Evolutionary conservation across 495 filamentous ascomycete species (phyloP), one percentile per base, ranked within the genome.

Genomic region (Penicillium ochrochloron): DNA sequence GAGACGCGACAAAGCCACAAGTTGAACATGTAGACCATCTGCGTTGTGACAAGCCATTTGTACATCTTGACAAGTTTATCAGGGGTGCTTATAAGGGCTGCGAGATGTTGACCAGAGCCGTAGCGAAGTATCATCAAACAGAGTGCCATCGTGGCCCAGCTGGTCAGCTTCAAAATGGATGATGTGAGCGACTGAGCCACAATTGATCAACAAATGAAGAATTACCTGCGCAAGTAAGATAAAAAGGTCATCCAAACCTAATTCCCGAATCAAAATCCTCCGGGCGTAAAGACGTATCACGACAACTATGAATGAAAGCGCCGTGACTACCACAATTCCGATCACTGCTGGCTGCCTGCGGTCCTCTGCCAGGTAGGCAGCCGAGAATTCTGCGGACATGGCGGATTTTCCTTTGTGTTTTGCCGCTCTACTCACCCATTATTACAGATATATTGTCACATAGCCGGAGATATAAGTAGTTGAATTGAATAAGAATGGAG

Each of bases 1-100:
- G 70, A 73, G 19, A 73, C 42, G 9, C 70, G 67, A 51, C 70
- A 73, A 9, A 66, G 44, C 62, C 65, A 66, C 8, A 73, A 42
- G 27, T 59, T 64, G 19, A 64, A 46, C 54, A 70, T 61, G 51
- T 73, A 73, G 4, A 73, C 50, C 50, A 73, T 56, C 35, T 67
- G 65, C 10, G 65, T 44, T 12, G 56, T 39, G 29, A 67, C 65
- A 33, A 64, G 57, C 57, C 61, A 67, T n/a, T 67, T 67, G 33
- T 67, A 64, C 61, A 67, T 67, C 2, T 41, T 27, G n/a, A 64
- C 65, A 1, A 67, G 35, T 15, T 31, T 57, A 6, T 27, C 52
- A 3, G 61, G 61, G 29, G 33, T 31, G 2, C 11, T 34, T 8
- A 67, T 27, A 10, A 53, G 51, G 2, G 51, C 51, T 15, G 31